Conservation (phyloP, 345 rosid genomes). For the Eucalyptus lansdowneana region DNA sequence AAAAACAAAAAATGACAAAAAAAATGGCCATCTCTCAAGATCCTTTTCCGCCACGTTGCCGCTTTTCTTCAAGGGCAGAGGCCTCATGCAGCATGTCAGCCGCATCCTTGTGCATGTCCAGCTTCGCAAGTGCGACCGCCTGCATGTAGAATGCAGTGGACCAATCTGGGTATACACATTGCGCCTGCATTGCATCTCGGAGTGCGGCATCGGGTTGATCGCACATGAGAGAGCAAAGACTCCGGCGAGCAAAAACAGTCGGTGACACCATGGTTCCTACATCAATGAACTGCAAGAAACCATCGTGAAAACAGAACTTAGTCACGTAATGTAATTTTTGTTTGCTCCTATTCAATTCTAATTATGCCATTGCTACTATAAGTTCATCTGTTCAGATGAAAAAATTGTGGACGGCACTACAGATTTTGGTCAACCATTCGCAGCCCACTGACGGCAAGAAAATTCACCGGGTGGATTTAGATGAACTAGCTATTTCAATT, state of each 20-base stretch:
- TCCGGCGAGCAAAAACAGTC: constrained; percentile 68
- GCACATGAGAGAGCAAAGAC: constrained; percentile 64
- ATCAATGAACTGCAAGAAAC: constrained; percentile 52
- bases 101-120: constrained; percentile 83
- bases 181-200: constrained; percentile 94
- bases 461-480: neutral
- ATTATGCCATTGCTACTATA: neutral
- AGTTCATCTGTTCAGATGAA: neutral
- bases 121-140: constrained; percentile 73
- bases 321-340: neutral
- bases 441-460: neutral
- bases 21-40: neutral
- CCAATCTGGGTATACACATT: constrained; percentile 80
- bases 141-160: constrained; percentile 88
- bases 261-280: constrained; percentile 85
- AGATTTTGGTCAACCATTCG: neutral
- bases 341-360: neutral
- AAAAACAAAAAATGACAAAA: neutral
- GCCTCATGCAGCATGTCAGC: constrained; percentile 78
- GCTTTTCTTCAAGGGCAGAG: constrained; percentile 54
- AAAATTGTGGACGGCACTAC: neutral
- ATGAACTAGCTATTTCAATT: neutral
- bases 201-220: constrained; percentile 85
- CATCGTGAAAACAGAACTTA: neutral
- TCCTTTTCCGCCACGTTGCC: constrained; percentile 28